Evolutionary conservation across 805 yeast species (phyloP), one percentile per base, ranked within the genome.

Genomic region (Myxozyma geophila): DNA sequence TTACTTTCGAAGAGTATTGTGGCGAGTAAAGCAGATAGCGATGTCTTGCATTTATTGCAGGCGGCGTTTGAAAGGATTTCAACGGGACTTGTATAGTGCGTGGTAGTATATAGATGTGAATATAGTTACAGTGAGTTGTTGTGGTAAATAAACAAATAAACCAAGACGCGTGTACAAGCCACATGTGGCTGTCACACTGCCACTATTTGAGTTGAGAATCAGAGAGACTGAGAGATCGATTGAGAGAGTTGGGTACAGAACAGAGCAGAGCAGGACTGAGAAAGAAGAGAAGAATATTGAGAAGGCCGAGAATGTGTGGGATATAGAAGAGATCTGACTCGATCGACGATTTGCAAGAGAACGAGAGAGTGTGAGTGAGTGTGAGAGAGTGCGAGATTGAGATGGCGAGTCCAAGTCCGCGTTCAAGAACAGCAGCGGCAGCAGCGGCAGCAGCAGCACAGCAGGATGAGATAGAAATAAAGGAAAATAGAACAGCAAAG

Each of bases 1-100:
- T 21, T 66, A 43, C 62, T 66, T n/a, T 66, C 69, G 3, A 66
- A 63, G 44, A 68, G 68, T 41, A 54, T 66, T 19, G 64, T 63
- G 15, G 69, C 64, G 23, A 58, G 63, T 48, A 66, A 60, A 35
- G 60, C 54, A 7, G 69, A 66, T 37, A 46, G 44, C 28, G 64
- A 41, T 7, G 67, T 64, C 7, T 36, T 66, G 50, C 56, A 64
- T 39, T 37, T 66, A 41, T 43, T 66, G 47, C 69, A 66, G 47
- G 62, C 57, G 6, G 57, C 56, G 28, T 66, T 66, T 60, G 69
- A 64, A 52, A 43, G 58, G 36, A 63, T 66, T 15, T 70, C 70
- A 12, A 59, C 47, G 10, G 61, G 65, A 7, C n/a, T 54, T 15
- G 43, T 5, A 46, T 52, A 52, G 40, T 6, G 52, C 28, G 36